Evolutionary conservation across 768 basidiomycete species (phyloP).

Genomic region (Gelatoporia subvermispora): DNA sequence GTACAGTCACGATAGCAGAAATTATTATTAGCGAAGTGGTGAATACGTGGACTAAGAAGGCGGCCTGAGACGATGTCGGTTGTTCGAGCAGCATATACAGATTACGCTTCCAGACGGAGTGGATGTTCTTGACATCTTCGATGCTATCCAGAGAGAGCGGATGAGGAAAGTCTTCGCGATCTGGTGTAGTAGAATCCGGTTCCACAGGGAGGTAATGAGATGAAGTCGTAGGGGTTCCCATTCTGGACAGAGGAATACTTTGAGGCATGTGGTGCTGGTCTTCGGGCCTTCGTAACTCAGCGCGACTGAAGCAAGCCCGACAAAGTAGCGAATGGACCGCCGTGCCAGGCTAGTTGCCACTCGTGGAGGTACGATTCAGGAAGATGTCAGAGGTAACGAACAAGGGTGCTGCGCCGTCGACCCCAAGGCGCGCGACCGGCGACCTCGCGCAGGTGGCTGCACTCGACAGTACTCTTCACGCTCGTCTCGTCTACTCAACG

Average conservation of each 20-base stretch:
- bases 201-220: not conserved
- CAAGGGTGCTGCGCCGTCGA: no score
- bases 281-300: no score
- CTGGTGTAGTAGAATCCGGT: not conserved
- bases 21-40: conserved; percentile 69
- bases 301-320: no score
- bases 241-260: conserved; percentile 4
- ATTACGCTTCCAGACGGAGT: conserved; percentile 56
- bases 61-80: conserved; percentile 69
- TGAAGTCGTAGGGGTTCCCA: not conserved
- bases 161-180: conserved; percentile 5
- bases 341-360: no score
- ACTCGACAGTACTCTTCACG: no score
- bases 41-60: conserved; percentile 70
- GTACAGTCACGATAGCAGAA: conserved; percentile 69
- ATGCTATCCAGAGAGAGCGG: conserved; percentile 12
- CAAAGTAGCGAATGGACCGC: no score
- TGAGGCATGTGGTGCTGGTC: no score
- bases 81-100: conserved; percentile 73
- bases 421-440: no score
- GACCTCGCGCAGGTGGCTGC: no score
- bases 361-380: no score
- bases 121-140: conserved; percentile 12
- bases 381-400: no score
- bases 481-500: no score